Evolutionary conservation across 768 basidiomycete species (phyloP).

Genomic region (Trametes cingulata): DNA sequence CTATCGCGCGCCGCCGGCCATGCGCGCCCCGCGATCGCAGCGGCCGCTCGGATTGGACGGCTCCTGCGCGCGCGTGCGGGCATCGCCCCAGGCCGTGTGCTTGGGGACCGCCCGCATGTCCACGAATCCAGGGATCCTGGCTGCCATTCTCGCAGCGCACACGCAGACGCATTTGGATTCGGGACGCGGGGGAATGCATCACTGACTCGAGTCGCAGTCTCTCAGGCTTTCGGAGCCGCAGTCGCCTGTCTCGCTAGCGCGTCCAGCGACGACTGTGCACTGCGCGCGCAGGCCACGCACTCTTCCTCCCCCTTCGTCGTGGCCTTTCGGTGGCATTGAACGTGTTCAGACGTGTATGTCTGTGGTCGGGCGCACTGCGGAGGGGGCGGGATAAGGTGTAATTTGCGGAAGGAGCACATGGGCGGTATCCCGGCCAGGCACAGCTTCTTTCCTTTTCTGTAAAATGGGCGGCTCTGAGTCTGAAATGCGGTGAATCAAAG

Average conservation of each 20-base stretch:
- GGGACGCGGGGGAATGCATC: slow-evolving; percentile 9
- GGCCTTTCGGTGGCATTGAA: neutral
- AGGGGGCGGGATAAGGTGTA: neutral
- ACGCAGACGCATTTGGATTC: neutral
- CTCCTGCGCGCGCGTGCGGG: neutral
- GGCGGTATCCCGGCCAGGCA: slow-evolving; percentile 15
- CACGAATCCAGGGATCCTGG: neutral
- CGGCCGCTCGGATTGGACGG: neutral
- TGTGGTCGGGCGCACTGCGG: slow-evolving; percentile 9
- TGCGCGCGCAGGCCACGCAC: slow-evolving; percentile 2
- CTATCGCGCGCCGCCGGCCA: neutral
- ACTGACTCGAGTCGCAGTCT: slow-evolving; percentile 13
- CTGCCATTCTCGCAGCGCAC: slow-evolving; percentile 7
- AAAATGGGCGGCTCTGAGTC: slow-evolving; percentile 31
- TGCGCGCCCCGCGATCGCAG: slow-evolving; percentile 15
- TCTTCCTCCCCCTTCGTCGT: neutral
- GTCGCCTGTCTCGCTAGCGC: slow-evolving; percentile 2
- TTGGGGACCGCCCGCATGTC: neutral
- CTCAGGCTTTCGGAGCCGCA: slow-evolving; percentile 14
- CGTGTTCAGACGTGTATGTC: slow-evolving; percentile 8
- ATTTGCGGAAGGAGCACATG: slow-evolving; percentile 13
- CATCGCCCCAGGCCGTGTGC: slow-evolving; percentile 5
- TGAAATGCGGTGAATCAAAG: slow-evolving; percentile 29
- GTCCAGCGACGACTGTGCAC: slow-evolving; percentile 1
- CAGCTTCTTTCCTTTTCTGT: slow-evolving; percentile 14